These are phyloP conservation scores for Geotrichum australiense DNA, from an alignment of 1,139 yeast genomes.

Conservation along the genomic window DNA sequence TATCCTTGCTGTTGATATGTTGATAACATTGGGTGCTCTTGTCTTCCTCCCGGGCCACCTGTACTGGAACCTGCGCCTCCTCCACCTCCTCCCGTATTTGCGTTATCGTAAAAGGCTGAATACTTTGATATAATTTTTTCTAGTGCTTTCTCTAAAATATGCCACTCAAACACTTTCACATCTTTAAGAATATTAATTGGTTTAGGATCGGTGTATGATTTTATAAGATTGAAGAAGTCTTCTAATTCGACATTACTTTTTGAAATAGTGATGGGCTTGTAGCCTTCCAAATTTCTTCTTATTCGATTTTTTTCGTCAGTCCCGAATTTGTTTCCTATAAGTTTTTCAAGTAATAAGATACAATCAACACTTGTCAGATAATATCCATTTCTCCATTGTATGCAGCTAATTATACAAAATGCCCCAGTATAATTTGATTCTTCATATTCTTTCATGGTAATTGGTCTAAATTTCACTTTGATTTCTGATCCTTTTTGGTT, in stretches of 20 bases:
- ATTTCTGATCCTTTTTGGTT: constrained; percentile 35
- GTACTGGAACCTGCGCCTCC: no score
- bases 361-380: constrained; percentile 64
- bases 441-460: constrained; percentile 30
- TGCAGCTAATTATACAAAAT: constrained; percentile 45
- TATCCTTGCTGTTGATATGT: not conserved
- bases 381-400: constrained; percentile 49
- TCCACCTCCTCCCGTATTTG: no score
- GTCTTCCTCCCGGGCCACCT: not conserved
- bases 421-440: constrained; percentile 2
- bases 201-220: constrained; percentile 59
- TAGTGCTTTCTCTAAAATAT: constrained; percentile 47
- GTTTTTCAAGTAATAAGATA: constrained; percentile 49
- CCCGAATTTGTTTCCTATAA: constrained; percentile 51
- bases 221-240: constrained; percentile 50
- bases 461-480: constrained; percentile 31
- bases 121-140: constrained; percentile 59
- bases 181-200: constrained; percentile 71
- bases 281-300: constrained; percentile 58
- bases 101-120: constrained; percentile 32
- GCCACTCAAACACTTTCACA: constrained; percentile 62
- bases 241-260: constrained; percentile 42
- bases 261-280: constrained; percentile 56
- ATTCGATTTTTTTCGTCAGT: constrained; percentile 68
- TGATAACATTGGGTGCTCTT: not conserved